Evolutionary conservation across 2,329 filamentous ascomycete species (phyloP).

Genomic region (Colletotrichum brevisporum): DNA sequence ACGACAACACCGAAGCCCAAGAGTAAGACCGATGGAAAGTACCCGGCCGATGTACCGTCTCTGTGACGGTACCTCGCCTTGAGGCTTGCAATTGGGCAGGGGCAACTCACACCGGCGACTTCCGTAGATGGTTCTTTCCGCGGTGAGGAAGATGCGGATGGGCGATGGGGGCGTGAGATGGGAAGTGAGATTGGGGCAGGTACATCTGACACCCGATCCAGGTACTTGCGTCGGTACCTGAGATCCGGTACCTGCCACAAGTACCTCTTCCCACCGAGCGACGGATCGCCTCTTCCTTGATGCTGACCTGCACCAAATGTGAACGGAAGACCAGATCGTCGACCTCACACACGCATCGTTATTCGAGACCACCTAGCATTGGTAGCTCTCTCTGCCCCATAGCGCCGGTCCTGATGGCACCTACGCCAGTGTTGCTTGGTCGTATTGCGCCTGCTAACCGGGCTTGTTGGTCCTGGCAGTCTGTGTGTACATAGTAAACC

Average conservation of each 20-base stretch:
- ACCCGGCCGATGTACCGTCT: no score
- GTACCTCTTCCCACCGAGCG: conserved; percentile 24
- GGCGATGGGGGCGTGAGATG: background rate
- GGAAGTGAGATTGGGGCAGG: background rate
- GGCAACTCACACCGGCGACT: no score
- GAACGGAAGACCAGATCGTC: conserved; percentile 15
- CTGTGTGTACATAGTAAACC: background rate
- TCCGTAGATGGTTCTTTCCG: background rate
- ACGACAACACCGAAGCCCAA: background rate
- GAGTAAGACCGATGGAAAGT: background rate
- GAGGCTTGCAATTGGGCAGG: no score
- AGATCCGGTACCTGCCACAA: conserved; percentile 10
- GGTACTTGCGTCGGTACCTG: conserved; percentile 24
- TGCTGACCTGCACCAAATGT: background rate
- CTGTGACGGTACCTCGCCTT: background rate
- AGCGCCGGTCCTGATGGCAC: background rate
- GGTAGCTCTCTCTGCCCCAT: no score
- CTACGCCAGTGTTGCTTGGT: background rate
- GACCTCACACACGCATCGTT: conserved; percentile 25
- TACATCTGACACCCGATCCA: conserved; percentile 20
- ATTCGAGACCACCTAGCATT: conserved; percentile 16
- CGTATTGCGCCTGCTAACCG: no score
- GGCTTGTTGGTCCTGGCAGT: background rate
- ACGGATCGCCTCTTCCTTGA: conserved; percentile 18
- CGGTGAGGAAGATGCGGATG: background rate